Conservation (phyloP, 2,329 filamentous ascomycete genomes). For the Pyrenophora graminea region DNA sequence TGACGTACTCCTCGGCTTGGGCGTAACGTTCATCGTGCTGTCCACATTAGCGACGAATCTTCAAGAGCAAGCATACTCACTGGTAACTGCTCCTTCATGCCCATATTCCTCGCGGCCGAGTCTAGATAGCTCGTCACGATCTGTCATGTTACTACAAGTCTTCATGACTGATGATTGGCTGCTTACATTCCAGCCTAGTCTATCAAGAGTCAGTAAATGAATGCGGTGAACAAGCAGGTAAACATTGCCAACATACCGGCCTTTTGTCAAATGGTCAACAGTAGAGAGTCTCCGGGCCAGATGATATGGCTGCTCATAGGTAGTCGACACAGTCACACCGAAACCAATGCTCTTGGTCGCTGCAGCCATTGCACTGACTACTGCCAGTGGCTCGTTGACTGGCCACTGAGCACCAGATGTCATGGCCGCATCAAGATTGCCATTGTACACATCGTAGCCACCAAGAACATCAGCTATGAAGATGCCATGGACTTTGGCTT, state of each 20-base stretch:
- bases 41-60: constrained; percentile 51
- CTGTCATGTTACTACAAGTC: constrained; percentile 34
- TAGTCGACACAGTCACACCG: constrained; percentile 69
- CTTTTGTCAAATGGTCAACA: constrained; percentile 68
- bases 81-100: constrained; percentile 61
- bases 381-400: constrained; percentile 69
- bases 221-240: background rate
- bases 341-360: constrained; percentile 70
- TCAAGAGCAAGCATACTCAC: constrained; percentile 61
- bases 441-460: constrained; percentile 71
- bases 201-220: constrained; percentile 9
- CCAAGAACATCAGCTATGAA: constrained; percentile 54
- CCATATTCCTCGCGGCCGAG: constrained; percentile 67
- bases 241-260: constrained; percentile 48
- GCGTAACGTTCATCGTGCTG: constrained; percentile 71
- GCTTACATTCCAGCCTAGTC: constrained; percentile 35
- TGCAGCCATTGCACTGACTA: constrained; percentile 69
- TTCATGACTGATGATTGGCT: background rate
- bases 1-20: constrained; percentile 71
- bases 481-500: constrained; percentile 47
- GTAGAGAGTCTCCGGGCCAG: constrained; percentile 68
- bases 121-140: constrained; percentile 72
- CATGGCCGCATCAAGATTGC: constrained; percentile 65
- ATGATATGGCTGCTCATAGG: constrained; percentile 71
- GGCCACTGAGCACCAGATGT: constrained; percentile 70